phyloP scores from a whole-genome alignment of 352 stramenopile species.

The Phytophthora pinifolia region DNA sequence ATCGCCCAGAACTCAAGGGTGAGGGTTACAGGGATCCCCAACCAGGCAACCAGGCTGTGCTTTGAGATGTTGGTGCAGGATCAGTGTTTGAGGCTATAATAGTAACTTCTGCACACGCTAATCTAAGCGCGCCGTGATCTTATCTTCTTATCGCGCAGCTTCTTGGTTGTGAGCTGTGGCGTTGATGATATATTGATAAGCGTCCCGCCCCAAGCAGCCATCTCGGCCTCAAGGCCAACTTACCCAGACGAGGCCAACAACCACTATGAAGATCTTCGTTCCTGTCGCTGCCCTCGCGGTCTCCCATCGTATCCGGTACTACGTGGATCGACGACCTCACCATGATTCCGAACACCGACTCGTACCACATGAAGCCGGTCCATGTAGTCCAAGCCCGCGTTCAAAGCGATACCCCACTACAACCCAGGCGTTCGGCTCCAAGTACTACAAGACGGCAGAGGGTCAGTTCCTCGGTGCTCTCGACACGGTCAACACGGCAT shows the following conservation, averaged over 20 bases:
- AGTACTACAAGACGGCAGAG: slow-evolving; percentile 30
- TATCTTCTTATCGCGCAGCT: too few relatives aligned
- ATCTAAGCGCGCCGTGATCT: too few relatives aligned
- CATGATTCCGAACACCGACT: slow-evolving; percentile 12
- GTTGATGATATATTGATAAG: too few relatives aligned
- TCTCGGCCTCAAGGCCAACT: not conserved
- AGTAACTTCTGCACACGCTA: too few relatives aligned
- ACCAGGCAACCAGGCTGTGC: too few relatives aligned
- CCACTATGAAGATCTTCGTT: slow-evolving; percentile 26
- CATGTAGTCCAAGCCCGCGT: slow-evolving; percentile 44
- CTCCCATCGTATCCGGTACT: slow-evolving; percentile 4
- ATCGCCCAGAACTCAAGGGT: not conserved
- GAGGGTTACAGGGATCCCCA: too few relatives aligned
- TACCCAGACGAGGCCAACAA: not conserved
- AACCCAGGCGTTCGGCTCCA: slow-evolving; percentile 25
- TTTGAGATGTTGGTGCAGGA: too few relatives aligned
- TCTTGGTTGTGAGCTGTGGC: too few relatives aligned
- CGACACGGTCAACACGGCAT: slow-evolving; percentile 78
- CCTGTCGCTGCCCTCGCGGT: slow-evolving; percentile 1
- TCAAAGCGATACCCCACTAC: slow-evolving; percentile 40
- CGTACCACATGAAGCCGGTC: slow-evolving; percentile 37
- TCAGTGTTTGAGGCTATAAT: too few relatives aligned
- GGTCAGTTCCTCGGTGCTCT: slow-evolving; percentile 39
- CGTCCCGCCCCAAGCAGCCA: too few relatives aligned
- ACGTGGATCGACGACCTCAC: slow-evolving; percentile 14